Evolutionary conservation across 805 yeast species (phyloP).

Genomic region (Hanseniaspora taiwanica): DNA sequence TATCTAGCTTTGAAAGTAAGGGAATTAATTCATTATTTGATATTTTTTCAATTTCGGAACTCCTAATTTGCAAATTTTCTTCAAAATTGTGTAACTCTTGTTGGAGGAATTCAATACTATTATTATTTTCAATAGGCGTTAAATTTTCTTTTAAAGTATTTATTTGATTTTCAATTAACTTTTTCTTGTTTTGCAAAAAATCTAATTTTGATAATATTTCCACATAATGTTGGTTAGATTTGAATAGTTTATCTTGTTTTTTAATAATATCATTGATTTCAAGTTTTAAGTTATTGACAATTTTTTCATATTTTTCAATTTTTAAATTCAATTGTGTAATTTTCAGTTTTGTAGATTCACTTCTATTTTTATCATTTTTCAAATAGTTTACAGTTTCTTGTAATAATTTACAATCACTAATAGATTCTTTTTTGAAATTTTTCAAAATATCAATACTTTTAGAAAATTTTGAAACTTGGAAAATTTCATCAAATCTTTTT

Average conservation of each 20-base stretch:
- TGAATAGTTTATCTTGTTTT: conserved; percentile 52
- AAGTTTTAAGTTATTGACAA: conserved; percentile 35
- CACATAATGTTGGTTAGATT: conserved; percentile 72
- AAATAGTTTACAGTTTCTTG: conserved; percentile 71
- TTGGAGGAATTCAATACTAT: conserved; percentile 19
- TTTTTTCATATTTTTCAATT: conserved; percentile 32
- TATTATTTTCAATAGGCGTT: conserved; percentile 1
- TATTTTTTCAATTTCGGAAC: neutral
- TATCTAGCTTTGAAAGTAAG: conserved; percentile 10
- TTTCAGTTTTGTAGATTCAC: conserved; percentile 40
- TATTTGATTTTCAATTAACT: conserved; percentile 36
- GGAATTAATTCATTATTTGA: neutral
- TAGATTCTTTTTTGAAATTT: conserved; percentile 60
- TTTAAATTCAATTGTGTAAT: conserved; percentile 30
- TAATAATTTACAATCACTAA: conserved; percentile 58
- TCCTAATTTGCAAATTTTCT: neutral
- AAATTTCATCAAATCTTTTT: conserved; percentile 90
- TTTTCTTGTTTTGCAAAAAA: conserved; percentile 35
- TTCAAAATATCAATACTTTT: conserved; percentile 78
- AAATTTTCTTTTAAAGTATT: conserved; percentile 27
- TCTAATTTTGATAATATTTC: conserved; percentile 51
- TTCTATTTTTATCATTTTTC: conserved; percentile 59
- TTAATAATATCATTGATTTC: conserved; percentile 40
- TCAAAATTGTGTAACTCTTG: conserved; percentile 4
- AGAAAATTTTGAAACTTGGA: conserved; percentile 87